phyloP scores from a whole-genome alignment of 257 asterid genomes.

The Penstemon eatonii region DNA sequence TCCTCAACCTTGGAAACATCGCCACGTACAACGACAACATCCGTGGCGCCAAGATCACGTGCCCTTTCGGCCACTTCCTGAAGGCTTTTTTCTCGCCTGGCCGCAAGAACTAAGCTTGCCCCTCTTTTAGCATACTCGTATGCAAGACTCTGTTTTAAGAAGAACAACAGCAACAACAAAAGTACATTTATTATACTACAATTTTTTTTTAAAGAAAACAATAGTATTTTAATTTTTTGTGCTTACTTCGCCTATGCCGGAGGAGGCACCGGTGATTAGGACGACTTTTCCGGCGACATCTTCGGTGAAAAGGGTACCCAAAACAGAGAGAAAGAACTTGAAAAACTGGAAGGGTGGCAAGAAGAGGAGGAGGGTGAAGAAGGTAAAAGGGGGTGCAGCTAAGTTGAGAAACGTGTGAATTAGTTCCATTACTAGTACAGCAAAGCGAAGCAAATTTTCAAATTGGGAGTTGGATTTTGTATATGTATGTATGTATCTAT shows the following conservation, averaged over 20 bases:
- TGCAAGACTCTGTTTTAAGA: slow-evolving; percentile 43
- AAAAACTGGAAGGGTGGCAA: slow-evolving; percentile 61
- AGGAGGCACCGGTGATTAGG: slow-evolving; percentile 86
- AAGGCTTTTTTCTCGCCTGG: slow-evolving; percentile 55
- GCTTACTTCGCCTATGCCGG: slow-evolving; percentile 88
- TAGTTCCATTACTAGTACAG: slow-evolving; percentile 34
- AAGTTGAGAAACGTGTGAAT: slow-evolving; percentile 64
- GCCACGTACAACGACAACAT: slow-evolving; percentile 43
- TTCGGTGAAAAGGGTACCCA: slow-evolving; percentile 54
- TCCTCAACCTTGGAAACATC: slow-evolving; percentile 57
- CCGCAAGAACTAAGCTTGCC: slow-evolving; percentile 58
- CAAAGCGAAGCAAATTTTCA: background rate
- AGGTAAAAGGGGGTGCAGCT: slow-evolving; percentile 64
- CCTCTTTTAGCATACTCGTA: slow-evolving; percentile 72
- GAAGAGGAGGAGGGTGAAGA: slow-evolving; percentile 55
- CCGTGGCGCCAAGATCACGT: slow-evolving; percentile 48
- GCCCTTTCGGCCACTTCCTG: slow-evolving; percentile 57
- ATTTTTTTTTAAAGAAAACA: too few species aligned
- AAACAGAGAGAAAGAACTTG: slow-evolving; percentile 57
- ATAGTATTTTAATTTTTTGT: background rate
- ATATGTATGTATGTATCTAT: background rate
- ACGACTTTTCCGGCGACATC: slow-evolving; percentile 72
- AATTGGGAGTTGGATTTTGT: background rate
- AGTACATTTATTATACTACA: too few species aligned
- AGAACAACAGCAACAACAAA: too few species aligned